These are phyloP conservation scores for Pseudogymnoascus pannorum DNA, from an alignment of 2,329 filamentous ascomycete genomes.

Conservation along the genomic window DNA sequence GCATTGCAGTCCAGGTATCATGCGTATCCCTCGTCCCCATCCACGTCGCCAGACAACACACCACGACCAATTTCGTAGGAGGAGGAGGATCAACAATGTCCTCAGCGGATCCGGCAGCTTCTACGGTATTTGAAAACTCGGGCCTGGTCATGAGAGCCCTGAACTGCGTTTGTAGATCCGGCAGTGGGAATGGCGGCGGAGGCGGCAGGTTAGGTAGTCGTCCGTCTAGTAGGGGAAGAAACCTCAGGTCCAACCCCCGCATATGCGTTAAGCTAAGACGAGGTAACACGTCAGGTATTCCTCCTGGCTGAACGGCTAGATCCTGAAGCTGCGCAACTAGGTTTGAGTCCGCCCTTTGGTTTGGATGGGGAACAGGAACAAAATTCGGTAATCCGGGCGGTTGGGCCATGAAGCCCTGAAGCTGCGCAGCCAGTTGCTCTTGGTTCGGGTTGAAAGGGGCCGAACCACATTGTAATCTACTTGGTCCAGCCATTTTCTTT, in stretches of 20 bases:
- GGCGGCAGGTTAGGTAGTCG: background rate
- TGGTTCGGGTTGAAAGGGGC: too few relatives aligned
- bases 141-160: background rate
- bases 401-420: background rate
- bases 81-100: background rate
- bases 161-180: background rate
- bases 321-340: background rate
- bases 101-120: background rate
- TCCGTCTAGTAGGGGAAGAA: background rate
- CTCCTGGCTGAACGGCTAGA: background rate
- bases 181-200: background rate
- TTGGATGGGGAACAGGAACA: background rate
- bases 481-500: background rate
- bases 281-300: background rate
- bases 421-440: too few relatives aligned
- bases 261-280: background rate
- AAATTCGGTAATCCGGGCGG: background rate
- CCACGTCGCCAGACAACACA: background rate
- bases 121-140: too few relatives aligned
- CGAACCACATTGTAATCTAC: background rate
- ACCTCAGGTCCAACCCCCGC: background rate
- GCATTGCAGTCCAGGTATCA: background rate
- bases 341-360: background rate
- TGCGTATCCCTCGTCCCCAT: background rate
- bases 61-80: background rate